These are phyloP conservation scores for Cladophialophora chaetospira DNA, from an alignment of 2,329 filamentous ascomycete genomes.

Conservation along the genomic window DNA sequence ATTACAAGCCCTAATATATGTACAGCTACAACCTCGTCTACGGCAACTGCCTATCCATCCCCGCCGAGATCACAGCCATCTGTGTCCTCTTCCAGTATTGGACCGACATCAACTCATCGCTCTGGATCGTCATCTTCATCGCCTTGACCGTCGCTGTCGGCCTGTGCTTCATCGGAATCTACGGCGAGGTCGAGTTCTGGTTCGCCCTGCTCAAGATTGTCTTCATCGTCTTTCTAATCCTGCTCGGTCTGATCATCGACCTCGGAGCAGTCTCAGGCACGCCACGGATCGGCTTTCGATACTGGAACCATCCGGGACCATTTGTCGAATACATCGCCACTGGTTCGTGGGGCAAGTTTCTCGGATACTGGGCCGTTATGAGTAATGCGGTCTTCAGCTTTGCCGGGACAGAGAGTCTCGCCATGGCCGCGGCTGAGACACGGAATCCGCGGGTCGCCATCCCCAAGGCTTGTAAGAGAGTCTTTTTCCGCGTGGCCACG, in stretches of 20 bases:
- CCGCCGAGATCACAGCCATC: conserved; percentile 64
- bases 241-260: conserved; percentile 59
- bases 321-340: conserved; percentile 66
- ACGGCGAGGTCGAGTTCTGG: conserved; percentile 57
- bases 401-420: conserved; percentile 45
- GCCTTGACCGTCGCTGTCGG: conserved; percentile 40
- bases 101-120: conserved; percentile 55
- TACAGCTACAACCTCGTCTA: conserved; percentile 43
- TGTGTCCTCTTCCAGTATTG: conserved; percentile 66
- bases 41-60: conserved; percentile 57
- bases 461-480: conserved; percentile 45
- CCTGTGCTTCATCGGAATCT: conserved; percentile 42
- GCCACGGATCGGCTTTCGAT: conserved; percentile 64
- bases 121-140: conserved; percentile 47
- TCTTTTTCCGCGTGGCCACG: conserved; percentile 43
- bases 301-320: conserved; percentile 69
- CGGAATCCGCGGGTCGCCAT: conserved; percentile 43
- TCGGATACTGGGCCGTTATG: conserved; percentile 57
- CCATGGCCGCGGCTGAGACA: conserved; percentile 46
- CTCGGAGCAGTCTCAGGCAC: conserved; percentile 63
- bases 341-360: conserved; percentile 62
- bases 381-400: conserved; percentile 46
- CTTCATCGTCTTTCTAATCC: conserved; percentile 61
- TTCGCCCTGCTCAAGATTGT: conserved; percentile 60
- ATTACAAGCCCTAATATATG: background rate